Base-by-base conservation (phyloP, 116 monocot genomes). In the Trichopus zeylanicus region DNA sequence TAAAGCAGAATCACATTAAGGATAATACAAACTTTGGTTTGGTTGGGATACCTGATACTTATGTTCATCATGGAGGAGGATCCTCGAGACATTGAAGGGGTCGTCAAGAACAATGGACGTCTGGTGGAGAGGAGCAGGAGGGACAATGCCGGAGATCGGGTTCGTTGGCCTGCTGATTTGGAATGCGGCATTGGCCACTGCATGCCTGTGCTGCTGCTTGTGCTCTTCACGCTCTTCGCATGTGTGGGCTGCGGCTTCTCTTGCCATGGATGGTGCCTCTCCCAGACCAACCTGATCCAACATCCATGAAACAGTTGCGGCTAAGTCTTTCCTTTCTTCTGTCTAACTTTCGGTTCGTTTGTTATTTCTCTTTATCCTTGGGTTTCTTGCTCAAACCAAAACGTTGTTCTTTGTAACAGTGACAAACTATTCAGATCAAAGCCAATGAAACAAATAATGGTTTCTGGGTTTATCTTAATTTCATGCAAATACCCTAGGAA, bases 81-180 rank as follows among this genome's bases (percentile, higher is more conserved):
- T 13, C 3, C 42, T 42, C 5, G 82, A 66, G 57, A 78, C 77
- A 46, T 77, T 69, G 52, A 62, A 83, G 2, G 87, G 74, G 64
- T 78, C 80, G 25, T 87, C 87, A 30, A 87, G 76, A 32, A 78
- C 72, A 11, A 78, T 37, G 31, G 87, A 65, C 16, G 70, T 46
- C 55, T 81, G 84, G 10, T 84, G 87, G 0, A 71, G 58, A 4
- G 71, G 59, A 20, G 71, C 48, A 32, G 80, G 65, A 27, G 83
- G 64, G 51, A 83, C 62, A 3, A 81, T 59, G 7, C 62, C 48
- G 23, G 92, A 75, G 32, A 87, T 76, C 13, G 91, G 72, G 55
- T 80, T 68, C 18, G 73, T 67, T 10, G 91, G 74, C 61, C 69
- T 67, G 68, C 61, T 78, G 25, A 87, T 60, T 49, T 80, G 75